Evolutionary conservation across 2,329 filamentous ascomycete genomes (phyloP), one percentile per base, ranked within the genome.

Genomic region (Colletotrichum salicis): DNA sequence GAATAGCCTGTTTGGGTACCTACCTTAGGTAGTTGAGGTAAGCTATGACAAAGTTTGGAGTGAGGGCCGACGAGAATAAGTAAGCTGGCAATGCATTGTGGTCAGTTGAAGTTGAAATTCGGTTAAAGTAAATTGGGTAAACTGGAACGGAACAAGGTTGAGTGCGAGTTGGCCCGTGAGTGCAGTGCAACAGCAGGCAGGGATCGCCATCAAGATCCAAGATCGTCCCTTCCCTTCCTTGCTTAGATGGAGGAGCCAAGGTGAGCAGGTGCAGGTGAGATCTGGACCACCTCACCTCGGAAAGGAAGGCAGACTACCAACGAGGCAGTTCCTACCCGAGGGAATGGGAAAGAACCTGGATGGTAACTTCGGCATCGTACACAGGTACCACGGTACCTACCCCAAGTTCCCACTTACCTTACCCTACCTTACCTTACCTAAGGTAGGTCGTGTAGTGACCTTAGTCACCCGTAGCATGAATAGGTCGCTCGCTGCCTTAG

Each of bases 151-250:
- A 29, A 11, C 33, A 63, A 64, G 51, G 31, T 41, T 41, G 6
- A 45, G 31, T 51, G 6, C 12, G 15, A 61, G 57, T 22, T 51
- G 59, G 59, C n/a, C 59, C 19, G 59, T 61, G 59, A 19, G 31
- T 33, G 41, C 2, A 48, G 31, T 51, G 37, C 37, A 31, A 31
- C 13, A 24, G 29, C 29, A 12, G 33, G 19, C 51, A 64, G 61
- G 61, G 48, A 48, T 61, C 13, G 31, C n/a, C 48, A 13, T 27
- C 31, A 27, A 64, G 48, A 55, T 55, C 37, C 37, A 41, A 41
- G 37, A 41, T 41, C 37, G 37, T 41, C 37, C 22, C 45, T 64
- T 64, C 15, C 48, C 61, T 64, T 64, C 31, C 22, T 13, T 55
- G 22, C 31, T 37, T 5, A 11, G 31, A 29, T 27, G 51, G 51